Evolutionary conservation across 768 basidiomycete genomes (phyloP).

Genomic region (Gautieria morchelliformis): DNA sequence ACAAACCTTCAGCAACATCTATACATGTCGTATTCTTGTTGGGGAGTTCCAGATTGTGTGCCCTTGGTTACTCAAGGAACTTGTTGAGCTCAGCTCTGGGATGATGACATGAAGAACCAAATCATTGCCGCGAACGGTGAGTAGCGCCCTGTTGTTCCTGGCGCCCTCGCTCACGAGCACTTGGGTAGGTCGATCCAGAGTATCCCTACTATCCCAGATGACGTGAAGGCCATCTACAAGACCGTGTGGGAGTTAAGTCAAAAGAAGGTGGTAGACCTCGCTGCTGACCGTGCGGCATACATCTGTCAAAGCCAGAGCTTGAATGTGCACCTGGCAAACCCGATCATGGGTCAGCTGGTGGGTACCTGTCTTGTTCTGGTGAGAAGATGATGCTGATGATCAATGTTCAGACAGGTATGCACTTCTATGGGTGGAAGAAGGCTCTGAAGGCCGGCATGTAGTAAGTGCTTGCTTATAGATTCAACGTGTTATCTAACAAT

Average conservation of each 20-base stretch:
- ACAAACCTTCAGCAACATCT: constrained; percentile 67
- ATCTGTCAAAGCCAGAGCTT: constrained; percentile 95
- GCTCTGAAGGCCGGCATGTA: constrained; percentile 99
- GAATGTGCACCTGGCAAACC: constrained; percentile 86
- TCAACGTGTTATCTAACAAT: background rate
- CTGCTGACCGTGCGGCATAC: constrained; percentile 97
- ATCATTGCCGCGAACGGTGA: constrained; percentile 87
- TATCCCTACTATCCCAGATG: constrained; percentile 79
- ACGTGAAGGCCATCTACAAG: constrained; percentile 97
- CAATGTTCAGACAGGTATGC: constrained; percentile 61
- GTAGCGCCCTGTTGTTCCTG: constrained; percentile 21
- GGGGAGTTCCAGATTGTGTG: constrained; percentile 99
- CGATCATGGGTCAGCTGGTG: constrained; percentile 76
- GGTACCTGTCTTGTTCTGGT: constrained; percentile 7
- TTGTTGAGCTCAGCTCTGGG: constrained; percentile 92
- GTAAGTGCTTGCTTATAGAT: constrained; percentile 7
- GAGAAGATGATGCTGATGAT: constrained; percentile 11
- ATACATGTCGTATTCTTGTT: constrained; percentile 96
- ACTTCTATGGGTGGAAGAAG: constrained; percentile 99
- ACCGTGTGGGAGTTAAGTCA: constrained; percentile 99
- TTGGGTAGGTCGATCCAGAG: constrained; percentile 57
- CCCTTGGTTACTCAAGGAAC: constrained; percentile 97
- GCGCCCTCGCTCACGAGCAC: background rate
- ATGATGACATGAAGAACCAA: constrained; percentile 98
- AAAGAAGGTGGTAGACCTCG: constrained; percentile 96